Conservation (phyloP, 306 rosid genomes). For the Cicer arietinum region DNA sequence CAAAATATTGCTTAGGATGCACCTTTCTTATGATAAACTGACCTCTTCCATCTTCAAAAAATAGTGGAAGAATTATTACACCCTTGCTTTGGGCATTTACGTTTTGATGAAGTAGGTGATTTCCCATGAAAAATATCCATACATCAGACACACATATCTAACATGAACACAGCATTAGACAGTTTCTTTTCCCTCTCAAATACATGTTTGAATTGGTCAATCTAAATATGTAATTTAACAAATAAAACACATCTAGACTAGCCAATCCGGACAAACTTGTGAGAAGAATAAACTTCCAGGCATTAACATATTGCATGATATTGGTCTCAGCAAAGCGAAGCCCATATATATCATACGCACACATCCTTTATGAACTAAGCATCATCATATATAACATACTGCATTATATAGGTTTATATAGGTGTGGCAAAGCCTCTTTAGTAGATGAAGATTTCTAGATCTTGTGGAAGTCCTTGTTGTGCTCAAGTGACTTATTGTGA, state of each 20-base stretch:
- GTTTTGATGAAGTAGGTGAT: too few species aligned
- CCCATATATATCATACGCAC: not conserved
- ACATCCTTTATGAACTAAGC: not conserved
- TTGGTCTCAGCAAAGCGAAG: not conserved
- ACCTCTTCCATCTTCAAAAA: constrained; percentile 45
- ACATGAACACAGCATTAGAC: not conserved
- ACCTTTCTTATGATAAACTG: constrained; percentile 44
- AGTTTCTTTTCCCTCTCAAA: too few species aligned
- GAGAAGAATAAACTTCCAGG: not conserved
- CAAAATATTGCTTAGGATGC: constrained; percentile 61
- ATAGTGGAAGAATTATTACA: constrained; percentile 46
- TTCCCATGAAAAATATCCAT: not conserved
- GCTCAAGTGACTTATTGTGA: constrained; percentile 48
- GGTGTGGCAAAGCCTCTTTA: constrained; percentile 30
- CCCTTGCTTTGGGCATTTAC: not conserved
- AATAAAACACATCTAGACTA: too few species aligned
- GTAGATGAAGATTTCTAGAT: constrained; percentile 45
- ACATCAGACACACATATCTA: not conserved
- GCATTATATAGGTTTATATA: not conserved
- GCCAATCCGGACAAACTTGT: too few species aligned
- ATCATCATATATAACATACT: not conserved
- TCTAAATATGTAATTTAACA: too few species aligned
- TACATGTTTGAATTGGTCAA: too few species aligned
- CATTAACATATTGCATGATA: not conserved
- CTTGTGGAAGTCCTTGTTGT: constrained; percentile 37